Conservation (phyloP, 1,284 basidiomycete species). For the Trichosporon ovoides region DNA sequence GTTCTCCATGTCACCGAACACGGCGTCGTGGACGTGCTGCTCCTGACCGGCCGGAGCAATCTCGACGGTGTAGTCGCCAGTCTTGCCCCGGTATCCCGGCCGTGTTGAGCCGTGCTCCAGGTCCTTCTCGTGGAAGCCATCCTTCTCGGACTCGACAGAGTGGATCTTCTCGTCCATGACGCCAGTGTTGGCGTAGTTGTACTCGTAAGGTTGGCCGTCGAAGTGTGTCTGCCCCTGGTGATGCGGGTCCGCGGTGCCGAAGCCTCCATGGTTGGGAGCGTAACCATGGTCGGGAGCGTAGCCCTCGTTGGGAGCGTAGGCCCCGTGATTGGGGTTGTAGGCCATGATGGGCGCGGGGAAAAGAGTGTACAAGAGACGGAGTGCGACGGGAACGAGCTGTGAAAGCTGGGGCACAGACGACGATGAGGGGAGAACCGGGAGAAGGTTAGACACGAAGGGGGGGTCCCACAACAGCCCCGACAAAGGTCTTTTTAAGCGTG, state of each 20-base stretch:
- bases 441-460: too few species aligned
- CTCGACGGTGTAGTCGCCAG: slow-evolving; percentile 14
- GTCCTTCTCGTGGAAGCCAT: slow-evolving; percentile 2
- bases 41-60: slow-evolving; percentile 15
- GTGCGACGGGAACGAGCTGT: too few species aligned
- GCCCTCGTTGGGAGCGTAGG: background rate
- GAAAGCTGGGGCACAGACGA: too few species aligned
- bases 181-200: background rate
- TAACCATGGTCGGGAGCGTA: too few species aligned
- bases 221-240: too few species aligned
- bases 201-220: too few species aligned
- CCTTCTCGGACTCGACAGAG: background rate
- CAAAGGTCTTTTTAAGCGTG: too few species aligned
- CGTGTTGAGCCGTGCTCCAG: background rate
- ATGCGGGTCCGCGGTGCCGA: too few species aligned
- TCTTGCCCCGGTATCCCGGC: slow-evolving; percentile 4
- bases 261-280: too few species aligned
- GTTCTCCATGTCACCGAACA: slow-evolving; percentile 30
- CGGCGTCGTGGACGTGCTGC: slow-evolving; percentile 23
- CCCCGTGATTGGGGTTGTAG: background rate
- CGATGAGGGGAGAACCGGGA: too few species aligned
- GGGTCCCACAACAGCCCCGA: too few species aligned
- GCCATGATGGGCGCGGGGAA: background rate
- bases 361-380: too few species aligned
- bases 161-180: slow-evolving; percentile 1